These are phyloP conservation scores for Dendrobium nobile DNA, from an alignment of 106 monocot species.

Conservation along the genomic window DNA sequence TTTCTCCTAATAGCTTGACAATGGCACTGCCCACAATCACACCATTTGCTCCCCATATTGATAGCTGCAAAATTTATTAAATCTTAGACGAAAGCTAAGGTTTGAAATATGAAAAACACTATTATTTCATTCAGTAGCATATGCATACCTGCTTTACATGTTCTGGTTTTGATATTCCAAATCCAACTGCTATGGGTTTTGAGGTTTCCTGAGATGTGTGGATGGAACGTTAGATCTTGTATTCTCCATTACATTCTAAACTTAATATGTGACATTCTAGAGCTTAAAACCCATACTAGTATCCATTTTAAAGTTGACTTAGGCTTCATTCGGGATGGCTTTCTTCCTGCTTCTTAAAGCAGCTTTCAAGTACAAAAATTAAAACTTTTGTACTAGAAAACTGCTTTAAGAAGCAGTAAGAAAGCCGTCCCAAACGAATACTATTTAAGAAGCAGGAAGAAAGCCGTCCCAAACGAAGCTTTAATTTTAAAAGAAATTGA, in stretches of 20 bases:
- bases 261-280: not conserved
- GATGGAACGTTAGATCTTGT: not conserved
- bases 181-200: constrained; percentile 71
- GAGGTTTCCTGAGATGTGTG: constrained; percentile 30
- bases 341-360: too few species aligned
- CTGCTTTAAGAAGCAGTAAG: too few species aligned
- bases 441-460: too few species aligned
- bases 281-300: constrained; percentile 9
- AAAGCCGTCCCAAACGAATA: too few species aligned
- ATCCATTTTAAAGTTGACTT: constrained; percentile 5
- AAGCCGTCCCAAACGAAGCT: too few species aligned
- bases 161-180: constrained; percentile 73
- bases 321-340: too few species aligned
- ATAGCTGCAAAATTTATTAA: constrained; percentile 25
- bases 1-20: constrained; percentile 47
- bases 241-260: too few species aligned
- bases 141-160: constrained; percentile 56
- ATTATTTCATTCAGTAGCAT: not conserved
- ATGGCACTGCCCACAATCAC: constrained; percentile 78
- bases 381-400: too few species aligned
- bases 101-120: too few species aligned
- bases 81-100: not conserved
- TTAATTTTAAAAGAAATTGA: not conserved
- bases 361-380: too few species aligned
- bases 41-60: constrained; percentile 79